Evolutionary conservation across 148 eudicot species (phyloP).

Genomic region (Vaccinium vitisidaea): DNA sequence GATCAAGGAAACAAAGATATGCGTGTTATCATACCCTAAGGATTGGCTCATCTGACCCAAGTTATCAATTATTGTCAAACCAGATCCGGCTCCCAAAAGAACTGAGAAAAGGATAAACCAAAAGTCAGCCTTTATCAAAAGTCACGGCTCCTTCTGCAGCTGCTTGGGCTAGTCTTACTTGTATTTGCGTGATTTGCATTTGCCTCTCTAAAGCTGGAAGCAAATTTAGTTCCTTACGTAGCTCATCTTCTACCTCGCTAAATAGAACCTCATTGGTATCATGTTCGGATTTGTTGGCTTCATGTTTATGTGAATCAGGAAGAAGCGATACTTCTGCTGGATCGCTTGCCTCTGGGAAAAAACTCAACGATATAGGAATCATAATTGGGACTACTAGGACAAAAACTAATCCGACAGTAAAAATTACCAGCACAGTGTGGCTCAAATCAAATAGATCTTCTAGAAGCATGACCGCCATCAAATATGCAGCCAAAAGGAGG

Average conservation of each 20-base stretch:
- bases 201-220: constrained; percentile 72
- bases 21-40: constrained; percentile 71
- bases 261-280: constrained; percentile 58
- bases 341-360: constrained; percentile 43
- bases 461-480: constrained; percentile 91
- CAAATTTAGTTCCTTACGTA: constrained; percentile 57
- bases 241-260: constrained; percentile 85
- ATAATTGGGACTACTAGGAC: constrained; percentile 59
- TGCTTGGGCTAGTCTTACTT: too few relatives aligned
- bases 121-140: constrained; percentile 85
- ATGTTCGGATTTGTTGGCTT: constrained; percentile 37
- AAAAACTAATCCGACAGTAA: constrained; percentile 56
- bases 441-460: constrained; percentile 68
- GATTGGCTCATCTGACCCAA: constrained; percentile 97
- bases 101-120: constrained; percentile 90
- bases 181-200: too few relatives aligned
- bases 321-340: constrained; percentile 58
- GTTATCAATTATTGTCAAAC: constrained; percentile 93
- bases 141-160: too few relatives aligned
- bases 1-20: constrained; percentile 91
- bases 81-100: constrained; percentile 85
- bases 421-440: constrained; percentile 55
- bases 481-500: constrained; percentile 81
- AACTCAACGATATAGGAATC: constrained; percentile 53
- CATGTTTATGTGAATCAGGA: constrained; percentile 37